These are phyloP conservation scores for Carallia brachiata DNA, from an alignment of 345 rosid genomes.

Conservation along the genomic window DNA sequence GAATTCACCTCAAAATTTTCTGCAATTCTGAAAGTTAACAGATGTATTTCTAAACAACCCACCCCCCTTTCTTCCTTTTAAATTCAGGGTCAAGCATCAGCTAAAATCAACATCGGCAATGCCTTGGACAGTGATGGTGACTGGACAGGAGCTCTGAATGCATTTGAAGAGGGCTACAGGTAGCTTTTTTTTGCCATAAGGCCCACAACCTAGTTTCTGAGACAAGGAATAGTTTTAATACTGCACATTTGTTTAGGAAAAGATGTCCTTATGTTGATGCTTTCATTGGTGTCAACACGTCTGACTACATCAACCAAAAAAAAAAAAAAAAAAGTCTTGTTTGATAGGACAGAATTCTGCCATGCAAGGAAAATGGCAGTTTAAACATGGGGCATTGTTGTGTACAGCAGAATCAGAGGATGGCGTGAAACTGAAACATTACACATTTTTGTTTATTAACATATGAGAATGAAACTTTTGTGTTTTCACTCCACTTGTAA, in stretches of 20 bases:
- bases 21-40: conserved; percentile 14
- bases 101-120: conserved; percentile 77
- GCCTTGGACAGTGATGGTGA: conserved; percentile 69
- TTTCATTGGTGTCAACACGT: no score
- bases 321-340: no score
- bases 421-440: no score
- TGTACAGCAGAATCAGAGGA: no score
- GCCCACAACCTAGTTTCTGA: no score
- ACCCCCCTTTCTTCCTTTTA: conserved; percentile 13
- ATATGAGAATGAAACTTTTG: not conserved
- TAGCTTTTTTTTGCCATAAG: conserved; percentile 15
- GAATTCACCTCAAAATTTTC: conserved; percentile 6
- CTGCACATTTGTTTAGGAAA: no score
- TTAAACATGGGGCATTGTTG: no score
- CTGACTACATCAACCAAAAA: no score
- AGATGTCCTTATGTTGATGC: no score
- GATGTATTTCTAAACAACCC: conserved; percentile 5
- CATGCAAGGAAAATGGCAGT: no score
- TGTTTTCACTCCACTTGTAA: not conserved
- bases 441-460: not conserved
- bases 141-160: conserved; percentile 67
- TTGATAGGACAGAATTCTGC: no score
- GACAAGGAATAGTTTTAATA: no score
- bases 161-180: conserved; percentile 82
- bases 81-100: conserved; percentile 84